Percentiles rank a stretch among this genome's conserved stretches.
These are phyloP conservation scores for Santalum album DNA, from an alignment of 164 flowering plant species.

Conservation along the genomic window DNA sequence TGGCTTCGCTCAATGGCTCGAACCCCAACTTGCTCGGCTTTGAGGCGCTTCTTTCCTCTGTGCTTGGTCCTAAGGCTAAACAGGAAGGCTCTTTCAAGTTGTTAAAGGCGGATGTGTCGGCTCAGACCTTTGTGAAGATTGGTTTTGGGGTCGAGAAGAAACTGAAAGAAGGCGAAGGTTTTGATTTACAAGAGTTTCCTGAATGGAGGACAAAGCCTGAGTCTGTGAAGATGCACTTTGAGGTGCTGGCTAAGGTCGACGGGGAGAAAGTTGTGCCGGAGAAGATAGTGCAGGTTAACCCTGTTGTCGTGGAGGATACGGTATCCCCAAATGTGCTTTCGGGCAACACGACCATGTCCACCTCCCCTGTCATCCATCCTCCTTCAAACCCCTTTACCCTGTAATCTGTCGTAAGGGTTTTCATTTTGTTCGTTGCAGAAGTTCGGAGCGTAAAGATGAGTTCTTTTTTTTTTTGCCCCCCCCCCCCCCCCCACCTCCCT, in stretches of 20 bases:
- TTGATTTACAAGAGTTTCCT: slow-evolving; percentile 31
- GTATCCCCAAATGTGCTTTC: slow-evolving; percentile 36
- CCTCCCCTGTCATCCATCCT: slow-evolving; percentile 33
- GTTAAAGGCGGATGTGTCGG: slow-evolving; percentile 74
- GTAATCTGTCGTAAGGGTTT: slow-evolving; percentile 25
- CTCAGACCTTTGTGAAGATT: slow-evolving; percentile 77
- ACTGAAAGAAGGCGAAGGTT: slow-evolving; percentile 50
- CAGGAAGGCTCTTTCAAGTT: slow-evolving; percentile 63
- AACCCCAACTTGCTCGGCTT: slow-evolving; percentile 66
- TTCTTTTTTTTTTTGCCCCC: too few relatives aligned
- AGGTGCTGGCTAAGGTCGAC: slow-evolving; percentile 84
- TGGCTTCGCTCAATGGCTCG: slow-evolving; percentile 67
- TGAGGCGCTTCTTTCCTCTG: slow-evolving; percentile 52
- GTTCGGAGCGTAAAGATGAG: not conserved
- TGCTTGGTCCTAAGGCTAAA: slow-evolving; percentile 59
- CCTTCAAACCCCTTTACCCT: slow-evolving; percentile 49
- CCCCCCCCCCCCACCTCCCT: too few relatives aligned
- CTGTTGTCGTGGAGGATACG: slow-evolving; percentile 50
- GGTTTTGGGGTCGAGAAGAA: slow-evolving; percentile 72
- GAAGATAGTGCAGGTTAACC: slow-evolving; percentile 53
- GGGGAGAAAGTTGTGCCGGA: slow-evolving; percentile 74
- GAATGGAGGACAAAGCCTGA: slow-evolving; percentile 89
- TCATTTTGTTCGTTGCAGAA: too few relatives aligned
- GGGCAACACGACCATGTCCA: slow-evolving; percentile 59
- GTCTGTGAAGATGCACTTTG: slow-evolving; percentile 66